Conservation (phyloP, 1,139 yeast genomes). For the Scheffersomyces insectosa region DNA sequence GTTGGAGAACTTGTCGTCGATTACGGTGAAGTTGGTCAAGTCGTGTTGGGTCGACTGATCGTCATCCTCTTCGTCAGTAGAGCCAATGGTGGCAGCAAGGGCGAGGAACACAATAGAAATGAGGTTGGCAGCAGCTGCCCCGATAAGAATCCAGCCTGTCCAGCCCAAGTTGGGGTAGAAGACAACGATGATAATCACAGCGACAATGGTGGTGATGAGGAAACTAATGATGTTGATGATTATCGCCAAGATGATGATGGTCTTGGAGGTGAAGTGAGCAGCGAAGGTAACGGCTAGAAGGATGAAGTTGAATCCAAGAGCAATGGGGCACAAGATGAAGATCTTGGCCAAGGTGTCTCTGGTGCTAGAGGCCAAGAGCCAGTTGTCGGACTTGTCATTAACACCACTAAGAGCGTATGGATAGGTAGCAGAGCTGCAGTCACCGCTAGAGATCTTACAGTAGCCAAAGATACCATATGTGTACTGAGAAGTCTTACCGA, state of each 20-base stretch:
- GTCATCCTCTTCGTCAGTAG: constrained; percentile 11
- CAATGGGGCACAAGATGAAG: constrained; percentile 78
- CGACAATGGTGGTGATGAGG: constrained; percentile 50
- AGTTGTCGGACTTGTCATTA: constrained; percentile 19
- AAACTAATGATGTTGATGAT: constrained; percentile 45
- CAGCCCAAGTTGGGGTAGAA: constrained; percentile 66
- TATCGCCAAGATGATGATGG: constrained; percentile 22
- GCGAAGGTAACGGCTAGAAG: constrained; percentile 9
- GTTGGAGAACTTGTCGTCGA: not conserved
- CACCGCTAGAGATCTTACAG: constrained; percentile 44
- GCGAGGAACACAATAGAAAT: constrained; percentile 29
- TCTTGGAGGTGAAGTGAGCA: constrained; percentile 10
- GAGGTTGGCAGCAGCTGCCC: constrained; percentile 59
- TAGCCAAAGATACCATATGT: constrained; percentile 87
- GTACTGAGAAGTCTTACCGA: constrained; percentile 41
- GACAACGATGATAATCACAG: constrained; percentile 54
- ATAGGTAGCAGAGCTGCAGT: constrained; percentile 33
- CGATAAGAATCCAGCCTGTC: constrained; percentile 71
- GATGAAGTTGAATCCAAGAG: constrained; percentile 73
- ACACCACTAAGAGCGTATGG: constrained; percentile 29
- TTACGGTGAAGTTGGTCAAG: not conserved
- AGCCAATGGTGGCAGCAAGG: constrained; percentile 17
- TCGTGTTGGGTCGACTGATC: constrained; percentile 4
- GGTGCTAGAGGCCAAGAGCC: constrained; percentile 45
- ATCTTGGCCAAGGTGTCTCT: constrained; percentile 69